Evolutionary conservation across 1,284 basidiomycete species (phyloP).

Genomic region (Singerocomus inundabilis): DNA sequence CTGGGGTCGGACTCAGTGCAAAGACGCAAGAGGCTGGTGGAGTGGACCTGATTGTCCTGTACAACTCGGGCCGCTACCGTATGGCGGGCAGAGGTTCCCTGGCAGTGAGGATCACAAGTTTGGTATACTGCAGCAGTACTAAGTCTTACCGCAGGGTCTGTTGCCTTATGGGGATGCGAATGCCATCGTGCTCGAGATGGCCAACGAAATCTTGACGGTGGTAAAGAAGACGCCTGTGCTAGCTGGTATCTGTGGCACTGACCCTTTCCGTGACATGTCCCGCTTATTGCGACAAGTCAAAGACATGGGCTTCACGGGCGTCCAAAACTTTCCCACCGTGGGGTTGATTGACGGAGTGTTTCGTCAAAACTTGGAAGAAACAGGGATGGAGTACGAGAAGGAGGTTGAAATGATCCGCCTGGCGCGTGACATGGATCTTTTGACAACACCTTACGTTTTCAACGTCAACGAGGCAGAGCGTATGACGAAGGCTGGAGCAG

Average conservation of each 20-base stretch:
- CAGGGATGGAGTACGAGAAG: conserved; percentile 32
- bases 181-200: conserved; percentile 33
- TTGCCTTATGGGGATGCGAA: conserved; percentile 36
- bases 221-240: conserved; percentile 30
- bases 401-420: conserved; percentile 34
- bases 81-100: conserved; percentile 33
- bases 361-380: conserved; percentile 34
- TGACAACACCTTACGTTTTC: conserved; percentile 33
- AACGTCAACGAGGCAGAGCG: conserved; percentile 25
- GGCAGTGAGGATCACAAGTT: conserved; percentile 19
- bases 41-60: conserved; percentile 30
- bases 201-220: conserved; percentile 27
- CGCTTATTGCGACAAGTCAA: conserved; percentile 26
- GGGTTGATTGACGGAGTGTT: conserved; percentile 33
- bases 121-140: background rate
- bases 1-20: conserved; percentile 31
- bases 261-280: conserved; percentile 32
- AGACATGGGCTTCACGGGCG: conserved; percentile 28
- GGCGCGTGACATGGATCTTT: conserved; percentile 27
- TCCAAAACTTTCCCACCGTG: conserved; percentile 34
- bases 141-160: conserved; percentile 21
- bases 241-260: conserved; percentile 30
- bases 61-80: conserved; percentile 33
- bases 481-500: conserved; percentile 29
- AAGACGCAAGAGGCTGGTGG: conserved; percentile 30